Evolutionary conservation across 495 filamentous ascomycete species (phyloP).

Genomic region (Penicillium mononematosum): DNA sequence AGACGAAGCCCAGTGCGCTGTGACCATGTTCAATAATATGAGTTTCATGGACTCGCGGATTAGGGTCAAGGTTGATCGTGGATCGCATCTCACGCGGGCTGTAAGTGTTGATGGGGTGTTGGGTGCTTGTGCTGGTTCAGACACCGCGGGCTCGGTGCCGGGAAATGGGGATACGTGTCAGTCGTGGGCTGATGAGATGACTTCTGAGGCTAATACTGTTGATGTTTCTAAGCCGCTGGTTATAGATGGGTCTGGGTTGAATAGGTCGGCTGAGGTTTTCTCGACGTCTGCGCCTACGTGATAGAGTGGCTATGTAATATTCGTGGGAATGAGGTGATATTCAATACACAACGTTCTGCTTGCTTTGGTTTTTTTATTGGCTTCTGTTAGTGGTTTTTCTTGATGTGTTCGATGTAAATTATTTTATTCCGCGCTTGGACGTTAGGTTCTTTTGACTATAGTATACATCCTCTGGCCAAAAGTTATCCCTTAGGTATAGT

Average conservation of each 20-base stretch:
- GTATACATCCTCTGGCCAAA: too few species aligned
- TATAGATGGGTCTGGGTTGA: slow-evolving; percentile 40
- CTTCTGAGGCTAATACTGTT: not conserved
- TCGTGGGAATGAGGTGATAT: not conserved
- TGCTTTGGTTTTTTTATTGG: not conserved
- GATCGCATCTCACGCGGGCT: slow-evolving; percentile 1
- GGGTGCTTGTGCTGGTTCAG: not conserved
- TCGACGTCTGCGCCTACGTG: slow-evolving; percentile 24
- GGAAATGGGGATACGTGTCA: not conserved
- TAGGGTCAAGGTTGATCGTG: slow-evolving; percentile 17
- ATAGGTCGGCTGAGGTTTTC: slow-evolving; percentile 16
- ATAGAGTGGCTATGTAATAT: slow-evolving; percentile 1
- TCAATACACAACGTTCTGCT: not conserved
- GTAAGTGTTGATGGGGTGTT: slow-evolving; percentile 17
- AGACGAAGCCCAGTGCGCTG: slow-evolving; percentile 38
- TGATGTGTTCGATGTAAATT: not conserved
- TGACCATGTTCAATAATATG: slow-evolving; percentile 33
- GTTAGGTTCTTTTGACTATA: too few species aligned
- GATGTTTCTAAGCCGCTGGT: slow-evolving; percentile 35
- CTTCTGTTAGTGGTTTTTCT: not conserved
- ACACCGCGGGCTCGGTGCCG: not conserved
- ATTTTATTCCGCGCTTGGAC: not conserved
- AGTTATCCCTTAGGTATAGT: too few species aligned
- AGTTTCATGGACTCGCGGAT: slow-evolving; percentile 35
- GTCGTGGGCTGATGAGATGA: slow-evolving; percentile 11